Conservation (phyloP, 306 rosid species). For the Betula pendula region DNA sequence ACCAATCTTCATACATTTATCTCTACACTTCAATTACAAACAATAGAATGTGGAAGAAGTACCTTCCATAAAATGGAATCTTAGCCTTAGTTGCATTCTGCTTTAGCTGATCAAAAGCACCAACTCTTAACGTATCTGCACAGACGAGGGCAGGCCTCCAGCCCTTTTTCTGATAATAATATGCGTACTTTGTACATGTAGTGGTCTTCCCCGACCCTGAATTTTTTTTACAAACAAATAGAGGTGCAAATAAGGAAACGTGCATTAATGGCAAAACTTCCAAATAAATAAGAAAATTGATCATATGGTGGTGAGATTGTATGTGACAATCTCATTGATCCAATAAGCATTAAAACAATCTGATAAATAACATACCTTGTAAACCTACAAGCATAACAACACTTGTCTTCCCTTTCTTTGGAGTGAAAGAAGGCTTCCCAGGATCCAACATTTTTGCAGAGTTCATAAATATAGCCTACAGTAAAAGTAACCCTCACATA, state of each 20-base stretch:
- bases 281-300: neutral
- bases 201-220: conserved; percentile 94
- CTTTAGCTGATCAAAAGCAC: conserved; percentile 98
- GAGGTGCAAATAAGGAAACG: neutral
- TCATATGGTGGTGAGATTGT: neutral
- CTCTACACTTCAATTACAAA: conserved; percentile 13
- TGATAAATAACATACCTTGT: conserved; percentile 54
- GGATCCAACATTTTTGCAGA: conserved; percentile 89
- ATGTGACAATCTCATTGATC: neutral
- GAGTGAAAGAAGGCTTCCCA: conserved; percentile 82
- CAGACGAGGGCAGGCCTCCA: conserved; percentile 98
- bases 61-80: conserved; percentile 97
- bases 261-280: too few species aligned
- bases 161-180: conserved; percentile 83
- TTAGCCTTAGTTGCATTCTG: conserved; percentile 92
- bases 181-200: conserved; percentile 85
- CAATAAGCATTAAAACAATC: conserved; percentile 18
- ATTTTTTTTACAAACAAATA: conserved; percentile 18
- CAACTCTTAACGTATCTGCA: conserved; percentile 97
- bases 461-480: conserved; percentile 79
- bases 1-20: neutral
- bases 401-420: conserved; percentile 76
- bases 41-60: conserved; percentile 18
- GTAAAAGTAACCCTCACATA: conserved; percentile 20
- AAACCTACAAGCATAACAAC: conserved; percentile 91